phyloP scores from a whole-genome alignment of 352 stramenopile genomes.

The Peronospora belbahrii region DNA sequence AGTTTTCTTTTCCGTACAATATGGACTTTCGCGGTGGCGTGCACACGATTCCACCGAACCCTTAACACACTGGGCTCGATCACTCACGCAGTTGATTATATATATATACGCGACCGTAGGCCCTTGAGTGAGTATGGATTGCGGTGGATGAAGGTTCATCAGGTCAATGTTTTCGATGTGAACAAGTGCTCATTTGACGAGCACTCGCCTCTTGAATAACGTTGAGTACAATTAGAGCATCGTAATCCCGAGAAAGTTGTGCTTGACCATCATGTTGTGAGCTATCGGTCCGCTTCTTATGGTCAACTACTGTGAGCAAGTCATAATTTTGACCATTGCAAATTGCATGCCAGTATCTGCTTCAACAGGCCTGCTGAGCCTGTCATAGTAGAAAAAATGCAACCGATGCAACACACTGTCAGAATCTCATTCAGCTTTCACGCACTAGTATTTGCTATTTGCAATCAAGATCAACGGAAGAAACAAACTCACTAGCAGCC shows the following conservation, averaged over 20 bases:
- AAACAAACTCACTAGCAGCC: no score
- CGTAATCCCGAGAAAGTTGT: slow-evolving; percentile 24
- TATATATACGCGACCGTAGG: slow-evolving; percentile 94
- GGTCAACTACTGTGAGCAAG: no score
- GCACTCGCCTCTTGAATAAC: slow-evolving; percentile 10
- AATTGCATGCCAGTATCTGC: no score
- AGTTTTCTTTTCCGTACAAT: slow-evolving; percentile 99
- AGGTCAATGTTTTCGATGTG: slow-evolving; percentile 85
- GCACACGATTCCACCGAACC: slow-evolving; percentile 97
- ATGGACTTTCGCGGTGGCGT: slow-evolving; percentile 98
- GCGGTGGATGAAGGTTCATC: slow-evolving; percentile 98
- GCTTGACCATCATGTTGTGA: no score
- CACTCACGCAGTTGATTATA: slow-evolving; percentile 95
- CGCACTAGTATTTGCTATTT: no score
- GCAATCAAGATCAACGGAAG: no score
- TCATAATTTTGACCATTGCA: no score
- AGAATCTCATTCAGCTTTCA: no score
- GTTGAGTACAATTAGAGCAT: slow-evolving; percentile 25
- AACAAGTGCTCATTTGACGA: slow-evolving; percentile 96
- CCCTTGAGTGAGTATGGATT: slow-evolving; percentile 91
- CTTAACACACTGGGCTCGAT: slow-evolving; percentile 98
- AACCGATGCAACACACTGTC: no score
- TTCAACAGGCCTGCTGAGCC: no score
- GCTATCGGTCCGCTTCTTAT: no score
- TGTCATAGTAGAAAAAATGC: no score